Percentiles rank a stretch among this genome's conserved stretches.
Evolutionary conservation across 176 grass and related monocot species (phyloP).

Genomic region (Oryza punctata): DNA sequence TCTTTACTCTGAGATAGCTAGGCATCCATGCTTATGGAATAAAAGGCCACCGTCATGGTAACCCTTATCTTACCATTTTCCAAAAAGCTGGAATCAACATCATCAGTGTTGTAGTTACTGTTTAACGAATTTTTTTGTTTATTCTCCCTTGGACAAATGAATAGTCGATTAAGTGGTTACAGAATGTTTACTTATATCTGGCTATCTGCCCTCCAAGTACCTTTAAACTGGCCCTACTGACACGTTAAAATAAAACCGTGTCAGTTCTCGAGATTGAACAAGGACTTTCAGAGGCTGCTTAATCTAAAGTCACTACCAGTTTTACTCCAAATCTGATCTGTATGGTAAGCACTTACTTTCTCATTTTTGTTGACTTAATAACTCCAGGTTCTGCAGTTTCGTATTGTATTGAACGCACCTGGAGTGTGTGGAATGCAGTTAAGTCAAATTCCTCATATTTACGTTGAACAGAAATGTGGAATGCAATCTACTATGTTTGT

Average conservation of each 20-base stretch:
- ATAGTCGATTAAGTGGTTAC: neutral
- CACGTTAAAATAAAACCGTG: slow-evolving; percentile 29
- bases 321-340: slow-evolving; percentile 96
- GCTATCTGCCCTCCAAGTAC: slow-evolving; percentile 5
- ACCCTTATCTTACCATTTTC: slow-evolving; percentile 1
- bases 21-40: slow-evolving; percentile 94
- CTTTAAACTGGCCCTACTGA: slow-evolving; percentile 34
- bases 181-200: neutral
- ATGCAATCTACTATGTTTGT: slow-evolving; percentile 97
- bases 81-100: slow-evolving; percentile 16
- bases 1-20: slow-evolving; percentile 95
- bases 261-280: slow-evolving; percentile 95
- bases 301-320: slow-evolving; percentile 88
- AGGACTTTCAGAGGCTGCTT: slow-evolving; percentile 55
- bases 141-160: neutral
- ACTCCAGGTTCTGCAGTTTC: neutral
- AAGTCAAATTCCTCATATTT: neutral
- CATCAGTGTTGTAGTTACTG: neutral
- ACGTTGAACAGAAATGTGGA: slow-evolving; percentile 75
- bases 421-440: slow-evolving; percentile 1
- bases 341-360: slow-evolving; percentile 57
- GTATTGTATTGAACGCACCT: neutral
- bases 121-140: neutral
- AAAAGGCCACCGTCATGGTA: slow-evolving; percentile 88
- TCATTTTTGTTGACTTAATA: neutral